Evolutionary conservation across 805 yeast genomes (phyloP).

Genomic region (Hanseniaspora singularis): DNA sequence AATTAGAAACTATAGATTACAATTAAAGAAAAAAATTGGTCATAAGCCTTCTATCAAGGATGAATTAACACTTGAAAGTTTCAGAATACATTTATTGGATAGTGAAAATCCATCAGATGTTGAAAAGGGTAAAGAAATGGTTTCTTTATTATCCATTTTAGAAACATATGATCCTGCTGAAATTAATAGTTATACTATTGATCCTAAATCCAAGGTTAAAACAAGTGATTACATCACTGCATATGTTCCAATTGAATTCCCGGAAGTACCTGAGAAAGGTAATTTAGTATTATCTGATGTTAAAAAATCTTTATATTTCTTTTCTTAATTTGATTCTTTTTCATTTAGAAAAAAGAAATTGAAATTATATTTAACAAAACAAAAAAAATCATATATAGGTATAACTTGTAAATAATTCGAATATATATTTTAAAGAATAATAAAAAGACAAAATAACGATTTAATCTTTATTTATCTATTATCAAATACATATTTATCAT

Average conservation of each 20-base stretch:
- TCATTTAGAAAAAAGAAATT: no score
- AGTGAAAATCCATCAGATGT: constrained; percentile 41
- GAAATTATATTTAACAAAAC: no score
- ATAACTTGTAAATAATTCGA: no score
- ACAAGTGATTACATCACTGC: constrained; percentile 11
- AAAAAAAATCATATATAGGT: no score
- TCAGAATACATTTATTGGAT: constrained; percentile 43
- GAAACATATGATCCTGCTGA: constrained; percentile 24
- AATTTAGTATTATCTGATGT: constrained; percentile 68
- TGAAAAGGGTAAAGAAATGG: constrained; percentile 42
- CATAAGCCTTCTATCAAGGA: constrained; percentile 53
- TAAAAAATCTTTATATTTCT: constrained; percentile 68
- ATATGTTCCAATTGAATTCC: constrained; percentile 57
- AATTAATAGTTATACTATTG: constrained; percentile 14
- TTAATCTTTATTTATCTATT: no score
- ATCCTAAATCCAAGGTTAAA: constrained; percentile 23
- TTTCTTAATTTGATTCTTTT: no score
- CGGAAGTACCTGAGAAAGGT: constrained; percentile 68
- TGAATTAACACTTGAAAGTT: constrained; percentile 59
- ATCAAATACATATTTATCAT: no score
- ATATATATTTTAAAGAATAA: no score
- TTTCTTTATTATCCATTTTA: constrained; percentile 57
- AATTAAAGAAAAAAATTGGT: constrained; percentile 38
- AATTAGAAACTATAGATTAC: constrained; percentile 39
- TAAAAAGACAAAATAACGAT: no score